Base-by-base conservation (phyloP, 306 rosid genomes). In the Rosa chinensis region DNA sequence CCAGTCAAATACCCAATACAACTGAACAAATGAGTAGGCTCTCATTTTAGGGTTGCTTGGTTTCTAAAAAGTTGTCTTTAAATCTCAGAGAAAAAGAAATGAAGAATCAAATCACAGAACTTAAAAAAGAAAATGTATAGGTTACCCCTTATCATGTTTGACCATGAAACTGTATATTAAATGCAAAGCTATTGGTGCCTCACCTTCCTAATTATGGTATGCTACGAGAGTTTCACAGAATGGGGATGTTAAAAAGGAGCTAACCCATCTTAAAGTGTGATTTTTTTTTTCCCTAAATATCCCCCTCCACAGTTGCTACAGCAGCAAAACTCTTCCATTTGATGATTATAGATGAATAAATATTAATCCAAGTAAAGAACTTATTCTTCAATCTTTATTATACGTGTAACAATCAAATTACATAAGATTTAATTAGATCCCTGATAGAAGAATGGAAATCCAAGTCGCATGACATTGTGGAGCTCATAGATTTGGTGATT, bases 31-130 rank as follows among this genome's bases (percentile, higher is more conserved):
- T 2, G 37, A 4, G 10, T 2, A 5, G 67, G 80, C 77, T 76
- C 70, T 40, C 37, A 10, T 72, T n/a, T 53, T 32, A 28, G 68
- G 53, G 8, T 75, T 66, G 74, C 58, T 59, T 49, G 53, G 75
- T 44, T 40, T 42, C 10, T 73, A 43, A 13, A 63, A 79, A 47
- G 17, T 52, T 35, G 66, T 14, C n/a, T n/a, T 17, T 13, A 45
- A 35, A 1, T 59, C 52, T 66, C 40, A 73, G 39, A 18, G 69
- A 48, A 16, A 72, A 66, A 59, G 13, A 76, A 37, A 68, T 10
- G 44, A 37, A 64, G 83, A 69, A 89, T 80, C 84, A 75, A 78
- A 79, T 76, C 82, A 82, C 52, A n/a, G 58, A 75, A 66, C 77
- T 75, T 73, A 78, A 50, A 44, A 25, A 32, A 80, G 62, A 70